phyloP scores from a whole-genome alignment of 176 grass and related monocot genomes.

The barley (Hordeum vulgare) region MorexV3_pseudomolecules_assembly NC_058518.1:478169257-478169756 shows the following conservation, averaged over 20 bases:
- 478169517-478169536: slow-evolving; percentile 69
- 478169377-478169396: no score
- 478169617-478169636: slow-evolving; percentile 63
- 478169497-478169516: slow-evolving; percentile 89
- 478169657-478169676: slow-evolving; percentile 78
- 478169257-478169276: no score
- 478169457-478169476: no score
- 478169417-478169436: no score
- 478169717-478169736: slow-evolving; percentile 71
- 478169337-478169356: no score
- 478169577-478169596: slow-evolving; percentile 62
- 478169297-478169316: no score
- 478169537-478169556: slow-evolving; percentile 87
- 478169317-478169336: no score
- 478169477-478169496: slow-evolving; percentile 30
- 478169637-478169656: slow-evolving; percentile 73
- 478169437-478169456: no score
- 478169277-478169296: no score
- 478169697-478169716: slow-evolving; percentile 85
- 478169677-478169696: slow-evolving; percentile 91
- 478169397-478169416: no score
- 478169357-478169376: no score
- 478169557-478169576: slow-evolving; percentile 84
- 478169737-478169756: slow-evolving; percentile 77
- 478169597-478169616: slow-evolving; percentile 87